phyloP scores from a whole-genome alignment of 2,329 filamentous ascomycete genomes.

The Exserohilum turcica region DNA sequence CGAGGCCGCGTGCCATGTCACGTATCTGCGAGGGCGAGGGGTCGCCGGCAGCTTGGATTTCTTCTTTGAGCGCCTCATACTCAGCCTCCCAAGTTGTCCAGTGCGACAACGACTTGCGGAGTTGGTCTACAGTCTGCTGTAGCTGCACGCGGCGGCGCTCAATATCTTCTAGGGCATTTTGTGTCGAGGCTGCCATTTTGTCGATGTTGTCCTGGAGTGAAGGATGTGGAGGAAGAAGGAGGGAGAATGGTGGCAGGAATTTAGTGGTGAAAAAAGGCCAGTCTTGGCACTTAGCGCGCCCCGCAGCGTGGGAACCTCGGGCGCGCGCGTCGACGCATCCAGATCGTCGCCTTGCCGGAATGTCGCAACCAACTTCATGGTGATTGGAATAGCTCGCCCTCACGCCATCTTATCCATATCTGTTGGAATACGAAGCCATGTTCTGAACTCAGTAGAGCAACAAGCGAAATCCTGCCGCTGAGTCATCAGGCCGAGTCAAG shows the following conservation, averaged over 20 bases:
- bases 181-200: constrained; percentile 33
- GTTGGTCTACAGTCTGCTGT: constrained; percentile 74
- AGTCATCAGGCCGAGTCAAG: constrained; percentile 18
- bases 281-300: constrained; percentile 27
- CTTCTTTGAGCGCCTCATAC: constrained; percentile 86
- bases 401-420: not conserved
- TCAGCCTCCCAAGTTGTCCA: constrained; percentile 93
- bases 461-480: constrained; percentile 12
- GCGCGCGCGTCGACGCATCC: constrained; percentile 6
- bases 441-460: not conserved
- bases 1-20: constrained; percentile 62
- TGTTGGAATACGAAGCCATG: not conserved
- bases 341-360: not conserved
- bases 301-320: constrained; percentile 21
- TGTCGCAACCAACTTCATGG: not conserved
- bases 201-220: constrained; percentile 5
- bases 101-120: constrained; percentile 77
- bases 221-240: constrained; percentile 2
- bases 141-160: constrained; percentile 77
- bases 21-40: constrained; percentile 39
- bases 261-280: constrained; percentile 11
- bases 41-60: constrained; percentile 61
- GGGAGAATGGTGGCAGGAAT: constrained; percentile 9
- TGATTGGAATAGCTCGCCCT: not conserved
- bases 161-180: constrained; percentile 67